Base-by-base conservation (phyloP, 495 filamentous ascomycete species). In the Alectoria sarmentosa region DNA sequence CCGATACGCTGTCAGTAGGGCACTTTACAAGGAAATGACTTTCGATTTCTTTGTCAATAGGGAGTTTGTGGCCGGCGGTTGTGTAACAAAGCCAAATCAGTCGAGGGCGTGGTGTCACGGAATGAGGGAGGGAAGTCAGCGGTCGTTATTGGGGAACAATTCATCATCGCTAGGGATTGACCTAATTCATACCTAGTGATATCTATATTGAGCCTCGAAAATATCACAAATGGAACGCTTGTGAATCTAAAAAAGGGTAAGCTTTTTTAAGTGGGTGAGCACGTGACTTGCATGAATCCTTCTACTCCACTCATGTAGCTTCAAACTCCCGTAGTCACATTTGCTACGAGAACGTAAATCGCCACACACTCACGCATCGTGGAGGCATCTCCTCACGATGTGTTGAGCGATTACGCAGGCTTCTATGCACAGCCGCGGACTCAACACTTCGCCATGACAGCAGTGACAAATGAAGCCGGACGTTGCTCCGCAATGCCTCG, bases 361-460 rank as follows among this genome's bases (percentile, higher is more conserved):
- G 41, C 38, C 28, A 13, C 13, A 34, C 28, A n/a, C 19, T 23
- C 19, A 0, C 26, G 4, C 54, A 19, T 38, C 52, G 39, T 17
- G 39, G 44, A 41, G n/a, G 42, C 39, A 34, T 34, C 21, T 58
- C 21, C 42, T 46, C 39, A 44, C 52, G 26, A 36, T 46, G 36
- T 42, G 42, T 57, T 5, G 54, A 38, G 41, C 21, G 28, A 55
- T 11, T 41, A 28, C 49, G 42, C 52, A 26, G 36, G 44, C 34
- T 19, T 30, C 11, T 36, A 49, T 54, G 23, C 60, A 52, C 34
- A 26, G 44, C 44, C 26, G 21, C 21, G 11, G 26, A 37, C 58
- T 32, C 21, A 44, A 42, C 26, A 37, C 23, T 36, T 23, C 41
- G 36, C 23, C 62, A 63, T 63, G 39, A 58, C 54, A 46, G 49